Evolutionary conservation across 345 rosid genomes (phyloP).

Genomic region (Euphorbia tirucalli): DNA sequence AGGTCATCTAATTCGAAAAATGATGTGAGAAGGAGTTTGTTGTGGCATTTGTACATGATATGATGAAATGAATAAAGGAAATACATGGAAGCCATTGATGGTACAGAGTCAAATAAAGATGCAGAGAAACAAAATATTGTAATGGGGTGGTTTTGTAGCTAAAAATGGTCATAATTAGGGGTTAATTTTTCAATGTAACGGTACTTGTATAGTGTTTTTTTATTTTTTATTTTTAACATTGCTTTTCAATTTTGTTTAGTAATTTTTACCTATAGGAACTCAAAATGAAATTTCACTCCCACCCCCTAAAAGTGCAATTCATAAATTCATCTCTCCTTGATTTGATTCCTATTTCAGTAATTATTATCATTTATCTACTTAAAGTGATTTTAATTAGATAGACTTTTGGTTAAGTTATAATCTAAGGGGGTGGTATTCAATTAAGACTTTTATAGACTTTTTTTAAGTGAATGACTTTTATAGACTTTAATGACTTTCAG

Average conservation of each 20-base stretch:
- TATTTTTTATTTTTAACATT: not conserved
- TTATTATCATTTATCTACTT: too few relatives aligned
- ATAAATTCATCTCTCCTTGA: too few relatives aligned
- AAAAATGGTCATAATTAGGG: not conserved
- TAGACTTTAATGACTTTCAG: too few relatives aligned
- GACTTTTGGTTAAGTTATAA: too few relatives aligned
- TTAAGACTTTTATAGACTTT: too few relatives aligned
- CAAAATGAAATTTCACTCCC: not conserved
- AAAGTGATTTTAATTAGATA: too few relatives aligned
- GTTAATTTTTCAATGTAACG: not conserved
- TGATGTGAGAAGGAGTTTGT: too few relatives aligned
- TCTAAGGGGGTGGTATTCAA: too few relatives aligned
- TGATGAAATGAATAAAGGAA: constrained; percentile 21
- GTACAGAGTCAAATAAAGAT: constrained; percentile 15
- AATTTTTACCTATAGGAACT: not conserved
- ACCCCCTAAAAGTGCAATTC: not conserved
- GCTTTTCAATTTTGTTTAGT: not conserved
- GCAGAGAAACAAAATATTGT: not conserved
- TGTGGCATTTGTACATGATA: not conserved
- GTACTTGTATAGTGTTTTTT: constrained; percentile 17
- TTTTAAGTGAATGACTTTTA: too few relatives aligned
- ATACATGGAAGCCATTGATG: not conserved
- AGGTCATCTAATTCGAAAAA: not conserved
- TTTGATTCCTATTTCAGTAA: too few relatives aligned
- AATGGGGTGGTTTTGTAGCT: not conserved